Conservation (phyloP, 169 alveolate genomes). For the Plasmodium vinckei region DNA sequence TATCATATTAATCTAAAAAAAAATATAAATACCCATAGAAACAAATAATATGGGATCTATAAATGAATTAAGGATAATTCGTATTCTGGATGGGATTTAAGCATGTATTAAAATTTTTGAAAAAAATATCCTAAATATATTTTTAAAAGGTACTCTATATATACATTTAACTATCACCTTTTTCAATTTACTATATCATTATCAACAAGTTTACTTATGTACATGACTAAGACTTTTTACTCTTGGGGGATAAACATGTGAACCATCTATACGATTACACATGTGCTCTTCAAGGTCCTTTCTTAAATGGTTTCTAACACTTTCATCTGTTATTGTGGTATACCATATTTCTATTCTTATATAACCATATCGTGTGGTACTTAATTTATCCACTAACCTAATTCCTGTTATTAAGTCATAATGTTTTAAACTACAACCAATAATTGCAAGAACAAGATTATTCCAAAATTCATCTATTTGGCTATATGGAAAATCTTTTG, state of each 20-base stretch:
- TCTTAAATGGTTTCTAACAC: constrained; percentile 62
- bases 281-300: constrained; percentile 79
- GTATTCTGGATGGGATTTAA: not conserved
- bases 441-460: constrained; percentile 86
- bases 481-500: constrained; percentile 81
- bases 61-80: constrained; percentile 16
- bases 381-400: constrained; percentile 83
- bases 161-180: not conserved
- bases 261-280: constrained; percentile 81
- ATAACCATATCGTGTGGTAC: constrained; percentile 75
- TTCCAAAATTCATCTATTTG: constrained; percentile 89
- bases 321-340: constrained; percentile 77
- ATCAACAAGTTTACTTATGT: constrained; percentile 19
- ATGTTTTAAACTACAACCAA: constrained; percentile 85
- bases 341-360: constrained; percentile 81
- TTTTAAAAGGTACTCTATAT: not conserved
- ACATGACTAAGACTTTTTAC: constrained; percentile 70
- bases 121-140: too few relatives aligned
- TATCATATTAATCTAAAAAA: not conserved
- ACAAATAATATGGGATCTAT: not conserved
- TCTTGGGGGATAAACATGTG: constrained; percentile 78
- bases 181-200: not conserved
- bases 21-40: constrained; percentile 1
- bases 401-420: constrained; percentile 86
- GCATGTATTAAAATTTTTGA: not conserved